A percentile compares a stretch with the other conserved stretches of the same genome.
phyloP scores from a whole-genome alignment of 2,329 filamentous ascomycete species.

The Phoma herbarum region DNA sequence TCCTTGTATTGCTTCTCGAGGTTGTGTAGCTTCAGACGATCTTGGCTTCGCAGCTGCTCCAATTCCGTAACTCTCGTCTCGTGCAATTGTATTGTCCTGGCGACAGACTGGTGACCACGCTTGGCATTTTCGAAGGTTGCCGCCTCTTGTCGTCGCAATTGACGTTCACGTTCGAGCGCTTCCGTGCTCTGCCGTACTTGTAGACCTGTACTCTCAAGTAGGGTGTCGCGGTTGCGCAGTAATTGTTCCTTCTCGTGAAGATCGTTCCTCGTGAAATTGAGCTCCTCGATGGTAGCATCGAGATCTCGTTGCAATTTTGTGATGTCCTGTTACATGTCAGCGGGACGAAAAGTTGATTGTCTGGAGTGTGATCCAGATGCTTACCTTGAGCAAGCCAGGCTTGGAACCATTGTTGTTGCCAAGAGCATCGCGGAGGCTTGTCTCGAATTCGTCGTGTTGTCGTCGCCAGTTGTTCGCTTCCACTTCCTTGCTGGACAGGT shows the following conservation, averaged over 20 bases:
- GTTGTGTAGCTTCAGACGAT: conserved; percentile 77
- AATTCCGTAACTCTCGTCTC: conserved; percentile 87
- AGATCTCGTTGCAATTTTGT: conserved; percentile 88
- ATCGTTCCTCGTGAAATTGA: conserved; percentile 78
- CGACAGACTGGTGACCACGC: conserved; percentile 85
- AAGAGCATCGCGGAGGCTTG: conserved; percentile 83
- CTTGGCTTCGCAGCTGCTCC: conserved; percentile 78
- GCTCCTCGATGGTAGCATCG: conserved; percentile 81
- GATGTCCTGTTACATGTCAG: conserved; percentile 68
- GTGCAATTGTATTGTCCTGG: conserved; percentile 84
- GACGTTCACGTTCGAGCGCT: conserved; percentile 88
- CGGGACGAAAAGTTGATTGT: neutral
- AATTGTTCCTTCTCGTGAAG: conserved; percentile 90
- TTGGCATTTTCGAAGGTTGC: conserved; percentile 88
- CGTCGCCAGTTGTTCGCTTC: conserved; percentile 93
- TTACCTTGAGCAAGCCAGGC: conserved; percentile 81
- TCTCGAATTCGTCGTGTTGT: conserved; percentile 87
- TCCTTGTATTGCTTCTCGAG: conserved; percentile 86
- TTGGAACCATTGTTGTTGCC: conserved; percentile 88
- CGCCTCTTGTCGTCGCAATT: conserved; percentile 84
- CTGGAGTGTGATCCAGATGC: neutral
- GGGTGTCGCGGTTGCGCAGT: conserved; percentile 85
- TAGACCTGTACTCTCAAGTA: conserved; percentile 87
- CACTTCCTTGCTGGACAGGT: conserved; percentile 80
- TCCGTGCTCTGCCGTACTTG: conserved; percentile 87